phyloP scores from a whole-genome alignment of 1,284 basidiomycete genomes.

The Ustilago hordei region DNA sequence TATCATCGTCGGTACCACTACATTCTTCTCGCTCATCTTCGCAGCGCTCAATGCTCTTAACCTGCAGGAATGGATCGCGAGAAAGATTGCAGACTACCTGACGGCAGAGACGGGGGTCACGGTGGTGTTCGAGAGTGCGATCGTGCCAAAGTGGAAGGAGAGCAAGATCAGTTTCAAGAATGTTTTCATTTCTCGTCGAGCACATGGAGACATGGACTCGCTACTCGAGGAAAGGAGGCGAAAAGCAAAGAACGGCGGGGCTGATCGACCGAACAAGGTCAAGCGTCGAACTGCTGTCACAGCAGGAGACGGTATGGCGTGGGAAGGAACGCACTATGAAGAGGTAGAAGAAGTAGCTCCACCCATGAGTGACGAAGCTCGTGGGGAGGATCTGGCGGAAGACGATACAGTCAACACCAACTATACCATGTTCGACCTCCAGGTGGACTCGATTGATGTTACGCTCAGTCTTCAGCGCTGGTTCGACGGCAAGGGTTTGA shows the following conservation, averaged over 20 bases:
- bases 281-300: conserved; percentile 51
- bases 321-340: conserved; percentile 63
- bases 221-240: conserved; percentile 42
- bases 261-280: conserved; percentile 34
- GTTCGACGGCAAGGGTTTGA: conserved; percentile 93
- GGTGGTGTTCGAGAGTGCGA: conserved; percentile 96
- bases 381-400: conserved; percentile 52
- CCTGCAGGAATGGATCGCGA: conserved; percentile 93
- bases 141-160: conserved; percentile 97
- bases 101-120: conserved; percentile 92
- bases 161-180: conserved; percentile 96
- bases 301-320: conserved; percentile 63
- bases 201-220: conserved; percentile 69
- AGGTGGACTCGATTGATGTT: conserved; percentile 88
- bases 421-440: conserved; percentile 69
- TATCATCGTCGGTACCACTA: conserved; percentile 95
- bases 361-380: conserved; percentile 58
- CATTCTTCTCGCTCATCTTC: conserved; percentile 93
- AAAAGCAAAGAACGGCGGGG: conserved; percentile 18
- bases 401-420: conserved; percentile 62
- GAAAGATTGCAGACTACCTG: conserved; percentile 89
- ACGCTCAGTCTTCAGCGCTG: conserved; percentile 91
- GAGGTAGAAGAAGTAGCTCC: conserved; percentile 63
- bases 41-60: conserved; percentile 87
- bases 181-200: conserved; percentile 89